These are phyloP conservation scores for Wickerhamiella musiphila DNA, from an alignment of 805 yeast species.

Conservation along the genomic window DNA sequence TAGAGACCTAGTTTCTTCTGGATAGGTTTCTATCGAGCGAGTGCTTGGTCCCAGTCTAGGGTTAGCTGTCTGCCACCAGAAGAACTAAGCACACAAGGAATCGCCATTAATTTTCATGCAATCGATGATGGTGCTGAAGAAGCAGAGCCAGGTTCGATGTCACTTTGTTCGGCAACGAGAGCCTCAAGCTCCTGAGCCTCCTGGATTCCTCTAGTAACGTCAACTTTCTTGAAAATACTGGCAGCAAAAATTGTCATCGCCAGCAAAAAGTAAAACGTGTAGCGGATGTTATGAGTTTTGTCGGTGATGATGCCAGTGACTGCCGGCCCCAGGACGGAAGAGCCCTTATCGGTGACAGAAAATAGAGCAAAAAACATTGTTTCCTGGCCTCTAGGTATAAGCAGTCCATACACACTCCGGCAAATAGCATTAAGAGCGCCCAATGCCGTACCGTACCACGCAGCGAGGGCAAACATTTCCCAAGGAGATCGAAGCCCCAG, in stretches of 20 bases:
- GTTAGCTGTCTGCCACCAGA: too few relatives aligned
- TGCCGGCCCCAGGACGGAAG: slow-evolving; percentile 57
- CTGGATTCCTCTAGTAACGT: slow-evolving; percentile 42
- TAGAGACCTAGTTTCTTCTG: too few relatives aligned
- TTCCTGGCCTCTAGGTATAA: slow-evolving; percentile 62
- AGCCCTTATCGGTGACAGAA: slow-evolving; percentile 67
- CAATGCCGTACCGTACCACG: slow-evolving; percentile 59
- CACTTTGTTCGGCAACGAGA: too few relatives aligned
- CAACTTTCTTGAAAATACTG: slow-evolving; percentile 37
- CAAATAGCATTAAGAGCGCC: slow-evolving; percentile 61
- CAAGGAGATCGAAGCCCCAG: slow-evolving; percentile 44
- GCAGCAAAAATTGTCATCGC: slow-evolving; percentile 35
- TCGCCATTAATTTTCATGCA: too few relatives aligned
- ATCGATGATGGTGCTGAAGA: too few relatives aligned
- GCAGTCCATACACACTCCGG: slow-evolving; percentile 46
- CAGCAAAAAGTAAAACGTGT: slow-evolving; percentile 50
- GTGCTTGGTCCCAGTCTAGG: too few relatives aligned
- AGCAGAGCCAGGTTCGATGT: too few relatives aligned
- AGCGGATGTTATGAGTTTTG: slow-evolving; percentile 53
- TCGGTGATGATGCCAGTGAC: slow-evolving; percentile 59
- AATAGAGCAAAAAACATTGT: slow-evolving; percentile 59
- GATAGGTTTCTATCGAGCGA: too few relatives aligned
- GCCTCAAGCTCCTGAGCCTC: slow-evolving; percentile 26
- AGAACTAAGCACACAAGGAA: too few relatives aligned
- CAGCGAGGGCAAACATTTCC: slow-evolving; percentile 53